Conservation (phyloP, 768 basidiomycete genomes). For the Artomyces pyxidatus region DNA sequence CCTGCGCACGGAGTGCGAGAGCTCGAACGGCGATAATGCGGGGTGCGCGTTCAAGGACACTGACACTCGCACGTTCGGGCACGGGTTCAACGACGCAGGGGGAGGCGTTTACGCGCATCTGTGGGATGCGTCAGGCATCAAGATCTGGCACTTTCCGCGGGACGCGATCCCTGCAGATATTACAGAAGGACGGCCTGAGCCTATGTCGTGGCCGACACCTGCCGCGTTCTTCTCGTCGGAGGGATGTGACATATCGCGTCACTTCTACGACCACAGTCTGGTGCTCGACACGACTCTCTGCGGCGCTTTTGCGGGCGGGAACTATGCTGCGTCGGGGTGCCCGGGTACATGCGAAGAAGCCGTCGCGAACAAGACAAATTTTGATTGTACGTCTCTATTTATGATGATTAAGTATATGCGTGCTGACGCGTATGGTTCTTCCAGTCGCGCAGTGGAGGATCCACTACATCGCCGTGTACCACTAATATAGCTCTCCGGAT, state of each 20-base stretch:
- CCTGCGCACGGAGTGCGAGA: neutral
- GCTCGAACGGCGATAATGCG: neutral
- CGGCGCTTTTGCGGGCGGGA: slow-evolving; percentile 6
- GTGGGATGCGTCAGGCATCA: neutral
- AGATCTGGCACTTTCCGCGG: slow-evolving; percentile 6
- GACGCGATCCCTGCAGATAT: slow-evolving; percentile 6
- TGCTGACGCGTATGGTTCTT: neutral
- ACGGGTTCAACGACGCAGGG: slow-evolving; percentile 1
- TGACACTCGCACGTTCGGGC: neutral
- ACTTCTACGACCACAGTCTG: slow-evolving; percentile 2
- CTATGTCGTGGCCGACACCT: slow-evolving; percentile 1
- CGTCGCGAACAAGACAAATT: slow-evolving; percentile 1
- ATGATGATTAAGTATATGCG: too few species aligned
- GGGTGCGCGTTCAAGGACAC: slow-evolving; percentile 1
- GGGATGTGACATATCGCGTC: neutral
- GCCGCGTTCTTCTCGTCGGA: neutral
- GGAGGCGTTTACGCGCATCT: slow-evolving; percentile 2
- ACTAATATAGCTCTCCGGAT: too few species aligned
- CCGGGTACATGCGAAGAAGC: neutral
- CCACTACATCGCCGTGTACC: slow-evolving; percentile 8
- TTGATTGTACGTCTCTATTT: slow-evolving; percentile 3
- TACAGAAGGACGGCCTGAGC: neutral
- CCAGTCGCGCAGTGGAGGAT: slow-evolving; percentile 6
- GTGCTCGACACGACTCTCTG: slow-evolving; percentile 7
- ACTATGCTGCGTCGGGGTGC: slow-evolving; percentile 3